These are phyloP conservation scores for Ailanthus altissimus DNA, from an alignment of 345 rosid species.

Conservation along the genomic window DNA sequence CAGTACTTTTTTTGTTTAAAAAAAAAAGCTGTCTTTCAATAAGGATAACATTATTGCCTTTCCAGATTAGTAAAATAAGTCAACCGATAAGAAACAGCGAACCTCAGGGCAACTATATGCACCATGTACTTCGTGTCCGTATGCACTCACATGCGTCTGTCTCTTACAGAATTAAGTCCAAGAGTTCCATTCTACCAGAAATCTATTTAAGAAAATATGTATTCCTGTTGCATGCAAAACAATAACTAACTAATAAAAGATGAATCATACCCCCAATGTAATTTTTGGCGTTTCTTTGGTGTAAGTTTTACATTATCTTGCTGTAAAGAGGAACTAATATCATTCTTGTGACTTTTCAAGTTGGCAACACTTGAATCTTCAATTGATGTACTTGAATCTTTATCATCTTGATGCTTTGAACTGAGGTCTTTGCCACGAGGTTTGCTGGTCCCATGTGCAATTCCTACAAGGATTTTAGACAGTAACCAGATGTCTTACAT, in stretches of 20 bases:
- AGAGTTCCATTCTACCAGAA: neutral
- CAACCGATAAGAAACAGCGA: neutral
- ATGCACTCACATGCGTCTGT: neutral
- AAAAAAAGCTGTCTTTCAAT: neutral
- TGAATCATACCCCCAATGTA: conserved; percentile 66
- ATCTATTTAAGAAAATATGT: neutral
- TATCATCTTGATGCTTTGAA: conserved; percentile 20
- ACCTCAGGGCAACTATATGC: neutral
- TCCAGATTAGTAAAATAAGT: neutral
- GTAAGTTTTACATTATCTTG: conserved; percentile 26
- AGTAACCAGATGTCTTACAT: neutral
- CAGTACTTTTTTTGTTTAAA: neutral
- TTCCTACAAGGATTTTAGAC: conserved; percentile 15
- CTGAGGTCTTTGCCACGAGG: conserved; percentile 17
- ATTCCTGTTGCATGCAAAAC: neutral
- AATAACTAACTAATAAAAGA: neutral
- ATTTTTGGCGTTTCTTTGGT: conserved; percentile 52
- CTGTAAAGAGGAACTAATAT: conserved; percentile 13
- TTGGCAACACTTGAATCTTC: conserved; percentile 26
- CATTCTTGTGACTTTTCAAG: conserved; percentile 21
- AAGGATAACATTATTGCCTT: neutral
- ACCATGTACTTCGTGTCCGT: neutral
- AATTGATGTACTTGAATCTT: conserved; percentile 16
- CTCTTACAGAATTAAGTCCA: neutral
- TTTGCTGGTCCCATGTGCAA: conserved; percentile 25